Base-by-base conservation (phyloP, 2,329 filamentous ascomycete species). In the Colletotrichum chlorophyti region DNA sequence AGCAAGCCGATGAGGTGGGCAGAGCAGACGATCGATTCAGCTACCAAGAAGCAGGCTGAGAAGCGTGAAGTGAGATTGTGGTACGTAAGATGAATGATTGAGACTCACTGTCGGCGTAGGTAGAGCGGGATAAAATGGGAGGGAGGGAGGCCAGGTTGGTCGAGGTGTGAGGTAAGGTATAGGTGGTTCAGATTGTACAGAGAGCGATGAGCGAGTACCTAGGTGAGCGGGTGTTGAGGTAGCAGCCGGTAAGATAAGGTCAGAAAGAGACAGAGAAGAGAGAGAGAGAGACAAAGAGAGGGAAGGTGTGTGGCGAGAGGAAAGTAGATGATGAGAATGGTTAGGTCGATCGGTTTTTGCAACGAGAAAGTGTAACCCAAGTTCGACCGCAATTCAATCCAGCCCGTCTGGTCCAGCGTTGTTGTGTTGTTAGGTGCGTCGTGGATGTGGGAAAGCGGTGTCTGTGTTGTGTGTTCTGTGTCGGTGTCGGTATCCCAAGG, bases 271-370 rank as follows among this genome's bases (percentile, higher is more conserved):
- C 11, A 24, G 37, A 24, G 41, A 27, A 17, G 12, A 6, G 35
- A 11, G 3, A 21, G n/a, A 38, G 35, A 17, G 40, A 42, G 45
- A 26, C 21, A 27, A 7, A 11, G 12, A 19, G 19, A 17, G 32
- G 38, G 26, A 23, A 47, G 24, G 40, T 42, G 45, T 37, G 34
- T 41, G 40, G 49, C 17, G 32, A 14, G 42, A 53, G 11, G 24
- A 27, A 23, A 21, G 23, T 34, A 19, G 35, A 40, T 54, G 42
- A 50, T 58, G 55, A 54, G 50, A 57, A 50, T n/a, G 57, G 57
- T 57, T 45, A 15, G 34, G 42, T 60, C 32, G 31, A 50, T 60
- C 51, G 49, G 57, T 55, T 45, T 57, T 52, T 60, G 43, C 57
- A 38, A 31, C 47, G 42, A 53, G 42, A 41, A 48, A 53, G 35